These are phyloP conservation scores for Trichosporon faecale DNA, from an alignment of 1,284 basidiomycete genomes.

Conservation along the genomic window DNA sequence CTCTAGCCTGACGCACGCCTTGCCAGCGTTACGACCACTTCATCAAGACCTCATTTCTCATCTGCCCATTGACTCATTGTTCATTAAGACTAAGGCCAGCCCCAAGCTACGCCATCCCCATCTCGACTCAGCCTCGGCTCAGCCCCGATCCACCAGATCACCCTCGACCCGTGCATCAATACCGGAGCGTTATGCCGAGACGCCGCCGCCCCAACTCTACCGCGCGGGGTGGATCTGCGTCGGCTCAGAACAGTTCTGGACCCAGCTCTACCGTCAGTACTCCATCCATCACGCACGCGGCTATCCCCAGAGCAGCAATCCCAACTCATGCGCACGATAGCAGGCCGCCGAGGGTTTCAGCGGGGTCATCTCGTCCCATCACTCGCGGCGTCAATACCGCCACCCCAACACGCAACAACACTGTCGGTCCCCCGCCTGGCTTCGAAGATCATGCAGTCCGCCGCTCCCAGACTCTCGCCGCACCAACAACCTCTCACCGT, in stretches of 20 bases:
- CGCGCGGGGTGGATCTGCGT: neutral
- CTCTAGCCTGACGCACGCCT: neutral
- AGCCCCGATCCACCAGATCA: neutral
- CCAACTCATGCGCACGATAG: neutral
- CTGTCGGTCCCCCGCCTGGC: neutral
- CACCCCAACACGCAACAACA: neutral
- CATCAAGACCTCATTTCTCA: neutral
- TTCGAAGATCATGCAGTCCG: neutral
- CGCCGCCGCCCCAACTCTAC: neutral
- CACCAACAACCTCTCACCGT: too few species aligned
- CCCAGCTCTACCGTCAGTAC: neutral
- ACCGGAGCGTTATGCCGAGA: neutral
- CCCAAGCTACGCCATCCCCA: neutral
- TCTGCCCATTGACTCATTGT: neutral
- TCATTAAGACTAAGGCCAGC: neutral
- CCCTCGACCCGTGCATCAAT: neutral
- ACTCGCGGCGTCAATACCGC: neutral
- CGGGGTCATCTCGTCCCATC: neutral
- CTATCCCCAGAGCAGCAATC: too few species aligned
- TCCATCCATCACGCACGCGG: neutral
- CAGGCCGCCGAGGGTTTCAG: neutral
- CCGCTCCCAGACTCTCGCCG: neutral
- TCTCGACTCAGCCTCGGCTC: neutral
- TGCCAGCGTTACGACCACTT: too few species aligned
- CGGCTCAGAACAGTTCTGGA: neutral